Percentiles rank a stretch among this genome's conserved stretches.
These are phyloP conservation scores for Beverwykella pulmonaria DNA, from an alignment of 495 filamentous ascomycete species.

Conservation along the genomic window DNA sequence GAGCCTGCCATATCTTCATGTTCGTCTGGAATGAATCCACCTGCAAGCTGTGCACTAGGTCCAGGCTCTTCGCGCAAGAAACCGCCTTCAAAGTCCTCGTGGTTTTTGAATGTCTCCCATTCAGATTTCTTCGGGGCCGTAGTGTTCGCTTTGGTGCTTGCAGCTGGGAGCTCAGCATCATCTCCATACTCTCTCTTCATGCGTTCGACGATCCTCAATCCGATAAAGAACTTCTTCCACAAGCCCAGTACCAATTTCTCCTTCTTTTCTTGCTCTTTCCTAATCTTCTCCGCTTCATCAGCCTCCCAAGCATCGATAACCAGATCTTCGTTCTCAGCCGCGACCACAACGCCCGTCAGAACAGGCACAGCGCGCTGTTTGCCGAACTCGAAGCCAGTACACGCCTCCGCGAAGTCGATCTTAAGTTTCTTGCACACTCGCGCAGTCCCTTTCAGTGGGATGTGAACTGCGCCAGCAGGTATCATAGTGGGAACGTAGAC, in stretches of 20 bases:
- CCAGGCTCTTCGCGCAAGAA: constrained; percentile 28
- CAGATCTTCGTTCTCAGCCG: constrained; percentile 71
- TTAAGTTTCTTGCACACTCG: constrained; percentile 79
- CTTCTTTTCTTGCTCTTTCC: constrained; percentile 80
- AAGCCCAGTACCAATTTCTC: constrained; percentile 70
- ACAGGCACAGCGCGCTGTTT: constrained; percentile 90
- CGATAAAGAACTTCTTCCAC: constrained; percentile 88
- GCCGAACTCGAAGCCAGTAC: constrained; percentile 95
- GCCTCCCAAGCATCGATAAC: constrained; percentile 80
- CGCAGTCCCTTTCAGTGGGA: constrained; percentile 74
- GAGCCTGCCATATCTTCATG: constrained; percentile 18
- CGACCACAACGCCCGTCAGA: constrained; percentile 86
- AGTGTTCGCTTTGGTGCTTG: constrained; percentile 11
- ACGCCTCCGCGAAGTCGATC: constrained; percentile 91
- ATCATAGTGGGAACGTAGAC: constrained; percentile 94
- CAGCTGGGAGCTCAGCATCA: constrained; percentile 48
- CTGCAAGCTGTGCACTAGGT: constrained; percentile 2
- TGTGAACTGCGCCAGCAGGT: constrained; percentile 77
- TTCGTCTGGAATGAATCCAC: constrained; percentile 27
- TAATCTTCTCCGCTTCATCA: constrained; percentile 73
- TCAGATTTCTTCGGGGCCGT: constrained; percentile 19
- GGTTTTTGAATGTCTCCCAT: constrained; percentile 34
- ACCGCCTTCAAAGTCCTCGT: constrained; percentile 36
- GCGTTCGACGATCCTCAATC: constrained; percentile 77
- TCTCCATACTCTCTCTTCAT: constrained; percentile 73